A percentile compares a stretch with the other conserved stretches of the same genome.
Conservation (phyloP, 257 asterid species). For the Ilex asprella region DNA sequence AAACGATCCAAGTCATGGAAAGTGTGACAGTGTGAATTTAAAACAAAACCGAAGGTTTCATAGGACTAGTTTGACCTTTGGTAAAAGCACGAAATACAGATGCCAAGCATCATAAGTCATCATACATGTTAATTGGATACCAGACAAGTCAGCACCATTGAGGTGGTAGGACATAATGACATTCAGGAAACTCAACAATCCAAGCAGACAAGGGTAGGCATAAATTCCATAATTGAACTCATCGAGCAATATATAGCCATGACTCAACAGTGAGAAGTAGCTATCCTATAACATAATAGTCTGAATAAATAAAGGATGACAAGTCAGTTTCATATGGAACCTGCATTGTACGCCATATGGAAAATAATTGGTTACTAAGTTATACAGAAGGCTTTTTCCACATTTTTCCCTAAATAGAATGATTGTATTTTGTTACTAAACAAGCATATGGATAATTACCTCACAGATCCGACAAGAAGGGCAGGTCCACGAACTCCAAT, state of each 20-base stretch:
- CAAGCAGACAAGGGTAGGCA: too few species aligned
- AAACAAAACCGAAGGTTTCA: not conserved
- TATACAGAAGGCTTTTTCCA: not conserved
- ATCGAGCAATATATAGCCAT: too few species aligned
- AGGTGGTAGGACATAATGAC: too few species aligned
- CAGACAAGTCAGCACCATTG: too few species aligned
- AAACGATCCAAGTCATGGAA: slow-evolving; percentile 6
- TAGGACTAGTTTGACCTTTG: not conserved
- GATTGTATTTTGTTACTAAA: slow-evolving; percentile 3
- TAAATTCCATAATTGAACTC: too few species aligned
- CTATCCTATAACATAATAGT: not conserved
- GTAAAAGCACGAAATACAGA: not conserved
- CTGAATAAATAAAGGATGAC: not conserved
- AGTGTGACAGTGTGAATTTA: not conserved
- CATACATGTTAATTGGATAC: not conserved
- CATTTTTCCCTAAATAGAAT: not conserved
- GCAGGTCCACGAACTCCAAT: slow-evolving; percentile 98
- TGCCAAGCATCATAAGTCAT: not conserved
- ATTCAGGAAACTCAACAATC: too few species aligned
- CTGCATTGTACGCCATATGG: not conserved
- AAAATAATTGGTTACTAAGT: not conserved
- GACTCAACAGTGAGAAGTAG: too few species aligned
- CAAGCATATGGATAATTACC: slow-evolving; percentile 40
- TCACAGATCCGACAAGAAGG: slow-evolving; percentile 93
- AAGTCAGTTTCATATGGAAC: not conserved